Conservation (phyloP, 352 stramenopile species). For the Phytophthora ramorum region DNA sequence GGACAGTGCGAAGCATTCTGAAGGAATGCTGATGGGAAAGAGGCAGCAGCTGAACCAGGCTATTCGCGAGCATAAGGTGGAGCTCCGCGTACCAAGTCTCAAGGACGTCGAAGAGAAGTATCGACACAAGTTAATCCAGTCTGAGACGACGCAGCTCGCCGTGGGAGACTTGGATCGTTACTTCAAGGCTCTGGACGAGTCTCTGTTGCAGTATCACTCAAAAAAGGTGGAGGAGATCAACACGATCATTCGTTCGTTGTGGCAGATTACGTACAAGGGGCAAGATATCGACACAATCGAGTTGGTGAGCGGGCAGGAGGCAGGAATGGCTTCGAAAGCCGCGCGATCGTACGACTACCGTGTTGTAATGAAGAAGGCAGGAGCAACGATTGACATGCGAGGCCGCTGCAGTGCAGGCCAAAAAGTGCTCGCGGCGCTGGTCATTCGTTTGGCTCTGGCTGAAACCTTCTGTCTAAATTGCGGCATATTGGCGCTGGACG, state of each 20-base stretch:
- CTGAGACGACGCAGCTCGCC: slow-evolving; percentile 96
- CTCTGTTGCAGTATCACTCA: slow-evolving; percentile 97
- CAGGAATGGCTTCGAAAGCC: slow-evolving; percentile 59
- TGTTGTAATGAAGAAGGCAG: slow-evolving; percentile 98
- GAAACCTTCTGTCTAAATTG: slow-evolving; percentile 99
- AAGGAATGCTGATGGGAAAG: slow-evolving; percentile 53
- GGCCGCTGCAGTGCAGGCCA: slow-evolving; percentile 99
- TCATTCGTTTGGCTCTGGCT: slow-evolving; percentile 98
- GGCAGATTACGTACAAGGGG: slow-evolving; percentile 99
- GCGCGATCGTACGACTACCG: slow-evolving; percentile 98
- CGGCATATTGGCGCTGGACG: slow-evolving; percentile 98
- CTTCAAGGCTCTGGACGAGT: slow-evolving; percentile 95
- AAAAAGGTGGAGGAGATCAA: slow-evolving; percentile 99
- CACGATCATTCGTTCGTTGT: slow-evolving; percentile 98
- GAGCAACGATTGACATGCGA: slow-evolving; percentile 98
- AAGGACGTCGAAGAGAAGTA: slow-evolving; percentile 95
- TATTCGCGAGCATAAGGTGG: slow-evolving; percentile 68
- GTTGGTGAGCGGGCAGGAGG: slow-evolving; percentile 95
- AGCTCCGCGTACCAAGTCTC: slow-evolving; percentile 78
- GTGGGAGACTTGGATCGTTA: slow-evolving; percentile 98
- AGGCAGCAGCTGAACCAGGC: slow-evolving; percentile 61
- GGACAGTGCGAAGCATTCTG: slow-evolving; percentile 38
- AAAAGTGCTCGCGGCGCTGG: slow-evolving; percentile 95
- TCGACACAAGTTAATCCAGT: slow-evolving; percentile 94
- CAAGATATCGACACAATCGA: slow-evolving; percentile 99